These are phyloP conservation scores for Fusarium guadeloupense DNA, from an alignment of 2,329 filamentous ascomycete species.

Conservation along the genomic window DNA sequence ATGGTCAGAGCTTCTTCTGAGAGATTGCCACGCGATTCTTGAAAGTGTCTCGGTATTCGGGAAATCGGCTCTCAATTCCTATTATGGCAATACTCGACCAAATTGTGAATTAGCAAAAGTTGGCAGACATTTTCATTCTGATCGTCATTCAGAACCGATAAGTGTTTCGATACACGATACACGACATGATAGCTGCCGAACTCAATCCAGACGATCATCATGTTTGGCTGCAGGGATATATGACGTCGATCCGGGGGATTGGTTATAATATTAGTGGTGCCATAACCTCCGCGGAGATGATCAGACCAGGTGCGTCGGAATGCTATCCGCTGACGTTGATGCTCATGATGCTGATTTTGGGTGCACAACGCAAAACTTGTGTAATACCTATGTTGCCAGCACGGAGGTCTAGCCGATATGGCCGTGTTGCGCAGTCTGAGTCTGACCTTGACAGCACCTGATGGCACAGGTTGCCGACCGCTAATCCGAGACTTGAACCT, in stretches of 20 bases:
- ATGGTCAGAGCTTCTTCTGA: background rate
- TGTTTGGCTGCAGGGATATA: slow-evolving; percentile 26
- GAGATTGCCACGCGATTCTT: background rate
- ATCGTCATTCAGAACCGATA: background rate
- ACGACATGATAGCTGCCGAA: slow-evolving; percentile 1
- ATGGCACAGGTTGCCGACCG: slow-evolving; percentile 10
- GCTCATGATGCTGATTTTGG: background rate
- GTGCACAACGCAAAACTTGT: slow-evolving; percentile 1
- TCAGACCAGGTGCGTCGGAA: slow-evolving; percentile 24
- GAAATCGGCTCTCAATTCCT: background rate
- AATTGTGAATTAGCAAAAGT: slow-evolving; percentile 3
- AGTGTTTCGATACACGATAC: slow-evolving; percentile 1
- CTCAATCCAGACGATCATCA: slow-evolving; percentile 2
- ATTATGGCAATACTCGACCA: background rate
- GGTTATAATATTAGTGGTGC: slow-evolving; percentile 21
- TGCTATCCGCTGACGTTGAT: slow-evolving; percentile 12
- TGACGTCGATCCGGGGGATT: slow-evolving; percentile 33
- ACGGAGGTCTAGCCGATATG: slow-evolving; percentile 9
- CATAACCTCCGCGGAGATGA: slow-evolving; percentile 32
- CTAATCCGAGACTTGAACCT: slow-evolving; percentile 23
- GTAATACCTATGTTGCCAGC: slow-evolving; percentile 3
- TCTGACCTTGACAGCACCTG: background rate
- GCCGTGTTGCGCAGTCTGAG: background rate
- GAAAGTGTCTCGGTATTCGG: background rate
- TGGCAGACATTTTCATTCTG: slow-evolving; percentile 6